Base-by-base conservation (phyloP, 129 eudicot species). In the Escallonia herrerae region DNA sequence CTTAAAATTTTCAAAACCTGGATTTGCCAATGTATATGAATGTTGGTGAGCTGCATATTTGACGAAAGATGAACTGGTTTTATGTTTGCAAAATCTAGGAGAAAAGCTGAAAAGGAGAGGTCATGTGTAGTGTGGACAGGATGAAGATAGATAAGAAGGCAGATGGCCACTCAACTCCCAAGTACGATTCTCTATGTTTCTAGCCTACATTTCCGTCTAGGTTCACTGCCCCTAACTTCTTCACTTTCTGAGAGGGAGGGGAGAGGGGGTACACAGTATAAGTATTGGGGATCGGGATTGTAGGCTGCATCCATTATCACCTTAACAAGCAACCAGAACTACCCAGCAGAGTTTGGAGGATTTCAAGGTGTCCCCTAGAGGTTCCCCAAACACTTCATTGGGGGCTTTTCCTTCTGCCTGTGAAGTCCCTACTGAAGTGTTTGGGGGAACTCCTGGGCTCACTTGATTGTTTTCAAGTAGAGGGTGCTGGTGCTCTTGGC, bases 381-480 rank as follows among this genome's bases (percentile, higher is more conserved):
- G 58, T 73, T 67, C 72, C 64, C 64, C 8, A 62, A 73, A 13
- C 72, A 65, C 78, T 73, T 73, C 78, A 73, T 41, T 73, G 62
- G 67, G 72, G 50, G 6, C 39, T 56, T 41, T 7, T 6, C 2
- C 15, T 52, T 2, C 14, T 15, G 14, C 4, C 14, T 13, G 5
- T 5, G 22, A 6, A 38, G 4, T 41, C 22, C 58, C 74, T 63
- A 38, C 79, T 75, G 81, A 76, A 77, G 77, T 73, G 77, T 77
- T 77, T 77, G 81, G 81, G n/a, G 81, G 81, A 77, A 77, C 81
- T 77, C 81, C 72, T 11, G 63, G 75, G 71, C n/a, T 59, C 72
- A 66, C 45, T 44, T 46, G 63, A 54, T 22, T 22, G 33, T 22
- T 22, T 0, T 22, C 33, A 22, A 22, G 33, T 22, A 0, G 33